These are phyloP conservation scores for Metschnikowia koreensis DNA, from an alignment of 805 yeast species.

Conservation along the genomic window DNA sequence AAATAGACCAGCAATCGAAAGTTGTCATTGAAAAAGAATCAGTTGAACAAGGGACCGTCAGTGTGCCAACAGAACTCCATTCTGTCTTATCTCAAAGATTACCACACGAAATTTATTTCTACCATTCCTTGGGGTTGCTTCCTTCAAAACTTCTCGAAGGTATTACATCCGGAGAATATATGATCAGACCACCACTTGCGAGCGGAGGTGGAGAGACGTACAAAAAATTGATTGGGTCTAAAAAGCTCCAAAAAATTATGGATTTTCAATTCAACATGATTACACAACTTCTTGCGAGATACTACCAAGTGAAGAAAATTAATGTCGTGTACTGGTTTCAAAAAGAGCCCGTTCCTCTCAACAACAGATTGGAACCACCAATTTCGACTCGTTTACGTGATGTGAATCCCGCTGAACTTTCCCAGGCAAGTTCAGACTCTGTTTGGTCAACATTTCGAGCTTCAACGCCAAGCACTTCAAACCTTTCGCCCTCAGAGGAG, in stretches of 20 bases:
- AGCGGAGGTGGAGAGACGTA: conserved; percentile 59
- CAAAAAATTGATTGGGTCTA: conserved; percentile 49
- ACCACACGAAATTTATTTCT: conserved; percentile 82
- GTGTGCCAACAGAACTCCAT: conserved; percentile 76
- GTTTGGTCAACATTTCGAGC: conserved; percentile 15
- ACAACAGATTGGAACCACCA: conserved; percentile 50
- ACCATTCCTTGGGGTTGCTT: conserved; percentile 73
- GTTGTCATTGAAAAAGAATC: background rate
- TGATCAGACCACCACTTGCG: conserved; percentile 66
- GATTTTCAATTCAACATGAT: conserved; percentile 65
- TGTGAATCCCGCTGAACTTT: background rate
- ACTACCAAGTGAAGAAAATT: conserved; percentile 73
- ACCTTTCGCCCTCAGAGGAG: background rate
- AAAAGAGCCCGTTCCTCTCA: conserved; percentile 43
- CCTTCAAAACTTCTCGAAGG: conserved; percentile 64
- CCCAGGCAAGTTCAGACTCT: background rate
- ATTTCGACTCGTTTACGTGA: background rate
- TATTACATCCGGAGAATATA: conserved; percentile 59
- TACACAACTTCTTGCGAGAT: conserved; percentile 74
- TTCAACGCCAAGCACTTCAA: conserved; percentile 6
- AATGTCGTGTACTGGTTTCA: conserved; percentile 54
- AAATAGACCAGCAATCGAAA: background rate
- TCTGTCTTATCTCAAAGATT: conserved; percentile 79
- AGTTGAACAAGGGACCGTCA: conserved; percentile 4
- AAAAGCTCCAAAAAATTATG: conserved; percentile 47